Evolutionary conservation across 345 rosid species (phyloP), one percentile per base, ranked within the genome.

Genomic region (Citrus sinensis): DNA sequence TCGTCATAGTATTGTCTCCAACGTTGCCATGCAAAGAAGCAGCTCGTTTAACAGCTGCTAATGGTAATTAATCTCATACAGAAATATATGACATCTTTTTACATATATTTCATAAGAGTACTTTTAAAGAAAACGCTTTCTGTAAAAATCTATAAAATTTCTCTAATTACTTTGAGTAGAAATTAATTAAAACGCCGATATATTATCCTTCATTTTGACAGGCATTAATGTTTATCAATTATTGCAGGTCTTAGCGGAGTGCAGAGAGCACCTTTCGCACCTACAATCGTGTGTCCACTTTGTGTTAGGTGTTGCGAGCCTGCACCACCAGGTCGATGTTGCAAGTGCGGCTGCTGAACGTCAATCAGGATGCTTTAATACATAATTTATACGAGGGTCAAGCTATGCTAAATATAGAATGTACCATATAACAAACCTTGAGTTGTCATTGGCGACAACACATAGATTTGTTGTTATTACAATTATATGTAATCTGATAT

Each of bases 251-350:
- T 56, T 4, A 35, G 39, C n/a, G 68, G 17, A 25, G 25, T 42
- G 35, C 11, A 56, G 37, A 55, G 16, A 5, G 0, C 19, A 32
- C 68, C 10, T 5, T 3, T 6, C 4, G 60, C 74, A 4, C 60
- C 39, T 17, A 4, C n/a, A 51, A 1, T 34, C 7, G 25, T 35
- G 16, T 73, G 76, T 25, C 76, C 22, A 3, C 32, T 6, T 11
- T 73, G 76, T 13, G 22, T 35, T 16, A 4, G 1, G 20, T 64
- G 71, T 37, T 75, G 86, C 78, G 5, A 30, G 1, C 83, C 86
- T 40, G 61, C 85, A 3, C 86, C 85, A 16, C 82, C 85, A 22
- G 73, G 81, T 0, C 4, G 14, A 46, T 87, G 90, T 24, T 85
- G 84, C 77, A 32, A 22, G 16, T 83, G 85, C 60, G 46, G 76